These are phyloP conservation scores for Penicillium tannophilum DNA, from an alignment of 495 filamentous ascomycete genomes.

Conservation along the genomic window DNA sequence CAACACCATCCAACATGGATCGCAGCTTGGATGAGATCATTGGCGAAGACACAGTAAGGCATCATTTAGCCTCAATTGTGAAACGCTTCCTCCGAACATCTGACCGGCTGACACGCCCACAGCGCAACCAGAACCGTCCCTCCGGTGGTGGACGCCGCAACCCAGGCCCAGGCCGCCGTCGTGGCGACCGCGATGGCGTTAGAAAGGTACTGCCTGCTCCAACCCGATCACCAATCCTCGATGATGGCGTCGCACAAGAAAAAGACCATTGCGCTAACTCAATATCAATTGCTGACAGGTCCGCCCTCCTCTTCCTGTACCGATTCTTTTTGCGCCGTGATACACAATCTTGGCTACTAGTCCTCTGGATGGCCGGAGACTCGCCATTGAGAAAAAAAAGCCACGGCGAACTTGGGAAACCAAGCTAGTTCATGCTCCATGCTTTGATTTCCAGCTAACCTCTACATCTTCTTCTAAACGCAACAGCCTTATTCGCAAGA, in stretches of 20 bases:
- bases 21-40: slow-evolving; percentile 85
- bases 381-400: slow-evolving; percentile 30
- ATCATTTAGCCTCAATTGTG: background rate
- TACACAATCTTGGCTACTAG: slow-evolving; percentile 37
- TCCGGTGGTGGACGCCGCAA: slow-evolving; percentile 54
- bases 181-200: slow-evolving; percentile 62
- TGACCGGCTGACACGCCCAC: background rate
- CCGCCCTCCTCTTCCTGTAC: slow-evolving; percentile 45
- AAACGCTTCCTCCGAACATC: background rate
- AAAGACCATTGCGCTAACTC: slow-evolving; percentile 24
- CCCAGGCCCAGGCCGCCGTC: slow-evolving; percentile 64
- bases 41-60: slow-evolving; percentile 70
- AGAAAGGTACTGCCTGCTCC: slow-evolving; percentile 66
- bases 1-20: slow-evolving; percentile 59
- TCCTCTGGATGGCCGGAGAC: slow-evolving; percentile 32
- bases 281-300: slow-evolving; percentile 35
- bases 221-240: background rate
- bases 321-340: slow-evolving; percentile 43
- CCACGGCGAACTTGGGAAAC: slow-evolving; percentile 41
- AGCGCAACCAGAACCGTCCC: slow-evolving; percentile 35
- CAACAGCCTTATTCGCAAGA: slow-evolving; percentile 60
- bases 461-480: slow-evolving; percentile 45
- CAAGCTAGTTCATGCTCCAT: slow-evolving; percentile 44
- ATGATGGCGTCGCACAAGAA: background rate
- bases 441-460: slow-evolving; percentile 59